Conservation (phyloP, 805 yeast species). For the Candida xiaguanensis region DNA sequence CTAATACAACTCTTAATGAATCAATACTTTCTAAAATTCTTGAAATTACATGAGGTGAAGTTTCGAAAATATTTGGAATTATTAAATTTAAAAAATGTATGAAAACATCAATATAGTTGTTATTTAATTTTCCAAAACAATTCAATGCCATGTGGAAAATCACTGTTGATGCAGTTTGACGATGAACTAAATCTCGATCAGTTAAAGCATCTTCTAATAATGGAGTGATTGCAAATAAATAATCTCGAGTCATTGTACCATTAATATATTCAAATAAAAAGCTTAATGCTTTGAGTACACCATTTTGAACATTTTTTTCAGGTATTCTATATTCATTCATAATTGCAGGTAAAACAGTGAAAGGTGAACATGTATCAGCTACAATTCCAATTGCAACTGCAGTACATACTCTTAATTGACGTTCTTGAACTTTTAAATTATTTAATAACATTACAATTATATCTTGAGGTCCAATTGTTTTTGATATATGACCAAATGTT, state of each 20-base stretch:
- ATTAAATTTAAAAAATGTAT: conserved; percentile 76
- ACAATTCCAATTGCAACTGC: conserved; percentile 98
- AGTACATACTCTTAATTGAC: conserved; percentile 93
- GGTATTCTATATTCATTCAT: conserved; percentile 95
- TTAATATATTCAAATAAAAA: conserved; percentile 92
- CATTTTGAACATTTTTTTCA: conserved; percentile 90
- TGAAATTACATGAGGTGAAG: conserved; percentile 90
- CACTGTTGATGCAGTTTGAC: conserved; percentile 93
- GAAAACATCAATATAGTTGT: conserved; percentile 57
- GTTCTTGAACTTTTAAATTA: conserved; percentile 86
- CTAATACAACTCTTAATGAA: conserved; percentile 66
- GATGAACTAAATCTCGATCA: conserved; percentile 85
- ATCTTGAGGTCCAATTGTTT: conserved; percentile 94
- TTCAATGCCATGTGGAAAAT: conserved; percentile 78
- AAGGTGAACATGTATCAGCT: conserved; percentile 90
- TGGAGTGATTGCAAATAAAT: conserved; percentile 75
- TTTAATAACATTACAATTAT: conserved; percentile 79
- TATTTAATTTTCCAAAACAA: conserved; percentile 72
- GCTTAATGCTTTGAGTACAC: conserved; percentile 85
- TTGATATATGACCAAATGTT: conserved; percentile 88
- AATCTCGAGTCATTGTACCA: conserved; percentile 67
- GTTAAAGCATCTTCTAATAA: conserved; percentile 84
- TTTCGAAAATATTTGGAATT: conserved; percentile 87
- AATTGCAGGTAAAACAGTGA: conserved; percentile 87
- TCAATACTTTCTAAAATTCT: conserved; percentile 80